Evolutionary conservation across 2,329 filamentous ascomycete genomes (phyloP).

Genomic region (Stagonosporopsis rhizophila): DNA sequence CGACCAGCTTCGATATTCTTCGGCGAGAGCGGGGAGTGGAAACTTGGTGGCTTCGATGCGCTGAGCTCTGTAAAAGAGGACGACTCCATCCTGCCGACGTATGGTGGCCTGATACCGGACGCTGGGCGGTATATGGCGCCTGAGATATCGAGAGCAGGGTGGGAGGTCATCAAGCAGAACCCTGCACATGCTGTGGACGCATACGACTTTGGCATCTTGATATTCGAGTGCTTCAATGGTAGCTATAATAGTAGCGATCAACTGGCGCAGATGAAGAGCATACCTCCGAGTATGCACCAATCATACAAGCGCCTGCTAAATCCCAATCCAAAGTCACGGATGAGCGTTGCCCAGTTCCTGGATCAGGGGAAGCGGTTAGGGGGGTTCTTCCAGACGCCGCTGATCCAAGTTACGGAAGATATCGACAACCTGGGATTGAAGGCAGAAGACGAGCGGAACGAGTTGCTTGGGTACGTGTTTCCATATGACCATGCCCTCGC

Average conservation of each 20-base stretch:
- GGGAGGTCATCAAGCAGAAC: conserved; percentile 86
- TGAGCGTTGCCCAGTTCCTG: conserved; percentile 84
- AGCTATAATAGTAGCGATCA: conserved; percentile 79
- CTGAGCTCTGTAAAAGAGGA: conserved; percentile 96
- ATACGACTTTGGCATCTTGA: conserved; percentile 81
- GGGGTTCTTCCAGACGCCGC: conserved; percentile 88
- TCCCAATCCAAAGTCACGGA: conserved; percentile 84
- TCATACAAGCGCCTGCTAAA: conserved; percentile 91
- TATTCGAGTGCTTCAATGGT: conserved; percentile 93
- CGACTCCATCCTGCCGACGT: conserved; percentile 89
- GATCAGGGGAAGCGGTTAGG: conserved; percentile 84
- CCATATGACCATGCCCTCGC: not conserved
- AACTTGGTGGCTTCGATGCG: conserved; percentile 90
- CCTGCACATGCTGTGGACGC: conserved; percentile 84
- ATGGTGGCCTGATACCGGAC: conserved; percentile 86
- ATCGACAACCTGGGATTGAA: conserved; percentile 94
- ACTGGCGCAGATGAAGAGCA: conserved; percentile 81
- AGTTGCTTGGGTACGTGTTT: conserved; percentile 71
- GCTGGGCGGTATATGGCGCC: conserved; percentile 84
- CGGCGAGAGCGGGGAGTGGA: conserved; percentile 97
- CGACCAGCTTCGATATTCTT: conserved; percentile 88
- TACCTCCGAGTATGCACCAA: conserved; percentile 87
- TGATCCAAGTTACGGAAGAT: conserved; percentile 91
- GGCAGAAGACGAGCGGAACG: conserved; percentile 80
- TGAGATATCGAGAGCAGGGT: conserved; percentile 85